These are phyloP conservation scores for Microcyclosporella mali DNA, from an alignment of 2,329 filamentous ascomycete species.

Conservation along the genomic window DNA sequence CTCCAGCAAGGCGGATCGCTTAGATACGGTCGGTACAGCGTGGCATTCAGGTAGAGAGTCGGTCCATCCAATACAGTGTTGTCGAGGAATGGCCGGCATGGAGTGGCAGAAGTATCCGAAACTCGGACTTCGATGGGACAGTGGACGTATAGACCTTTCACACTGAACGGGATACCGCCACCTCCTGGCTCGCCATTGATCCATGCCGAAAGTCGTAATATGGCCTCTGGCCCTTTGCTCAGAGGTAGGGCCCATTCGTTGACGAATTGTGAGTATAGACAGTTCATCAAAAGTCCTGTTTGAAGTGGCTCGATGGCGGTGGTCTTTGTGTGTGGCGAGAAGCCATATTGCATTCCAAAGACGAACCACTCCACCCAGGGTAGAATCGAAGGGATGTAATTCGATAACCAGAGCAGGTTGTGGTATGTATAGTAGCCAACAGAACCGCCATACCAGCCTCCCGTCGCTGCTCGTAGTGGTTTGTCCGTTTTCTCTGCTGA, in stretches of 20 bases:
- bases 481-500: constrained; percentile 70
- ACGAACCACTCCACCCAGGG: constrained; percentile 94
- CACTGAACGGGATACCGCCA: constrained; percentile 69
- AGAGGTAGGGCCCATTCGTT: constrained; percentile 97
- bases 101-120: constrained; percentile 56
- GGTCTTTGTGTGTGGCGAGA: constrained; percentile 61
- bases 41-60: constrained; percentile 83
- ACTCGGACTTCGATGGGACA: constrained; percentile 90
- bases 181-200: constrained; percentile 67
- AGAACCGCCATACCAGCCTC: constrained; percentile 72
- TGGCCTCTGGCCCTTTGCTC: constrained; percentile 76
- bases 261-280: constrained; percentile 95
- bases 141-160: constrained; percentile 74
- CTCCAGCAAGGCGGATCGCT: constrained; percentile 68
- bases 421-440: constrained; percentile 90
- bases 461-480: constrained; percentile 52
- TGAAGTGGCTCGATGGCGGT: constrained; percentile 75
- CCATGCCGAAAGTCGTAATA: constrained; percentile 79
- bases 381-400: constrained; percentile 70
- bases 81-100: constrained; percentile 60
- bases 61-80: constrained; percentile 62
- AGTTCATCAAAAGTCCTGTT: constrained; percentile 87
- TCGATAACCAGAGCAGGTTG: constrained; percentile 74
- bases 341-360: constrained; percentile 96
- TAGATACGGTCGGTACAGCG: constrained; percentile 76